Conservation (phyloP, 2,329 filamentous ascomycete species). For the Fusarium graminum region DNA sequence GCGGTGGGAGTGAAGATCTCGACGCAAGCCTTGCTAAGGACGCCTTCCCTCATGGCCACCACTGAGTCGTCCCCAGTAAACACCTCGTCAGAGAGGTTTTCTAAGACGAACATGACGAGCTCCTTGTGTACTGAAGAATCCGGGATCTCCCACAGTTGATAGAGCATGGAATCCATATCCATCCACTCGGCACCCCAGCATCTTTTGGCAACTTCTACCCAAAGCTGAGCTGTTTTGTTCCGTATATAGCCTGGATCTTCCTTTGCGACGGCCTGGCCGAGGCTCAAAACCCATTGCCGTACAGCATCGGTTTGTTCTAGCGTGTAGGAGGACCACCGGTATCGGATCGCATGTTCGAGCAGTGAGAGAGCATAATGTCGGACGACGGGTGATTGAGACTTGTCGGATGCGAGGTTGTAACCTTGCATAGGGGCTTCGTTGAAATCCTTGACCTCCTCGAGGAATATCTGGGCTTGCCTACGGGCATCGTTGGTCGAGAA, state of each 20-base stretch:
- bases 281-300: constrained; percentile 80
- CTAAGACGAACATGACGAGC: constrained; percentile 87
- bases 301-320: constrained; percentile 76
- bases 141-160: constrained; percentile 82
- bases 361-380: constrained; percentile 95
- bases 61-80: constrained; percentile 92
- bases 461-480: constrained; percentile 83
- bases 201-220: constrained; percentile 94
- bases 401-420: constrained; percentile 83
- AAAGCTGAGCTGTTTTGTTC: constrained; percentile 94
- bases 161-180: constrained; percentile 89
- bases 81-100: constrained; percentile 93
- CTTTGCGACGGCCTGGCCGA: constrained; percentile 77
- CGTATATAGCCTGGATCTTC: constrained; percentile 85
- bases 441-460: constrained; percentile 86
- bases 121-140: constrained; percentile 78
- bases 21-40: constrained; percentile 89
- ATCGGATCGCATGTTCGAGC: constrained; percentile 89
- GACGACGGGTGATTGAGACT: constrained; percentile 80
- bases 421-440: constrained; percentile 86
- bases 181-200: constrained; percentile 94
- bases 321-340: constrained; percentile 82
- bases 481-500: constrained; percentile 84
- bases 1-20: constrained; percentile 89
- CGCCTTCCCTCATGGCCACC: constrained; percentile 83